phyloP scores from a whole-genome alignment of 306 rosid genomes.

The Canavalia ensiformis region DNA sequence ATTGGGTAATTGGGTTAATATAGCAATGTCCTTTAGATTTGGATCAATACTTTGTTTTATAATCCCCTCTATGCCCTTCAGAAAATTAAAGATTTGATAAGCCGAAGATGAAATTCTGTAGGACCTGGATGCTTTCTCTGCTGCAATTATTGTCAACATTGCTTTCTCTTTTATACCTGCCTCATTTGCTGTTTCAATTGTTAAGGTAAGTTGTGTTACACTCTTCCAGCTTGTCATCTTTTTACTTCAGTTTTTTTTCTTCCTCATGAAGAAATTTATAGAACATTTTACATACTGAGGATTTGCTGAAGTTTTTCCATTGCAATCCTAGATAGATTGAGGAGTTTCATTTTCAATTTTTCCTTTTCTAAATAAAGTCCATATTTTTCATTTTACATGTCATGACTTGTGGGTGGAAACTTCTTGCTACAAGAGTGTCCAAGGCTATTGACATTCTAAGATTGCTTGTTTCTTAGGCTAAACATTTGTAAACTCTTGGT shows the following conservation, averaged over 20 bases:
- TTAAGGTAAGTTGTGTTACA: constrained; percentile 72
- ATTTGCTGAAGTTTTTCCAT: constrained; percentile 6
- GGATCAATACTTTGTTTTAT: constrained; percentile 5
- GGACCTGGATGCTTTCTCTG: constrained; percentile 99
- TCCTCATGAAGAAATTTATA: constrained; percentile 16
- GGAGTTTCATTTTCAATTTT: constrained; percentile 32
- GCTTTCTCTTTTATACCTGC: constrained; percentile 98
- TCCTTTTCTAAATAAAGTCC: background rate
- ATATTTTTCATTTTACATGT: constrained; percentile 19
- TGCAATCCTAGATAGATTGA: constrained; percentile 24
- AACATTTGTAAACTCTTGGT: constrained; percentile 41
- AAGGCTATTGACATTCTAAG: constrained; percentile 36
- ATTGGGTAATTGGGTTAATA: background rate
- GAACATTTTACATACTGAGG: background rate
- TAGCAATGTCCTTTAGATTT: background rate
- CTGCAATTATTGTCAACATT: constrained; percentile 84
- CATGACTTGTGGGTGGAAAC: constrained; percentile 36
- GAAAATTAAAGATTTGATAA: constrained; percentile 48
- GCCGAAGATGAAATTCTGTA: constrained; percentile 54
- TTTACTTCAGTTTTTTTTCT: background rate
- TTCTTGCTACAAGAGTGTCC: constrained; percentile 15
- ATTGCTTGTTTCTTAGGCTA: constrained; percentile 40
- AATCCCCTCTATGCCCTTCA: constrained; percentile 1
- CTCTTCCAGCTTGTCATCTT: constrained; percentile 36
- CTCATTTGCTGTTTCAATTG: constrained; percentile 92